phyloP scores from a whole-genome alignment of 352 stramenopile genomes.

The Phytopythium chamaehyphon region DNA sequence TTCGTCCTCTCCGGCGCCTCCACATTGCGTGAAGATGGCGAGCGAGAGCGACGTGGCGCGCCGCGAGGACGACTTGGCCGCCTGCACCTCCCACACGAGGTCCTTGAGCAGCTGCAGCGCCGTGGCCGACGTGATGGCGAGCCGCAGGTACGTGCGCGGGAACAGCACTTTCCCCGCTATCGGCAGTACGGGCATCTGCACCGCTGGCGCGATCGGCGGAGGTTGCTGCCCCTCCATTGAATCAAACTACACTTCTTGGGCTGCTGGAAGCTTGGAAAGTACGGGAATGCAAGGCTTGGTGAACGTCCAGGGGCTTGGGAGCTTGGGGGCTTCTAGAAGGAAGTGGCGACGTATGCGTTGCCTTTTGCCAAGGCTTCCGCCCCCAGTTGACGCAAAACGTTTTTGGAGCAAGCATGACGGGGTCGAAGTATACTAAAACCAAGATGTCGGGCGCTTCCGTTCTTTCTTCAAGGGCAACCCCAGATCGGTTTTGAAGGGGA shows the following conservation, averaged over 20 bases:
- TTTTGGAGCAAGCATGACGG: background rate
- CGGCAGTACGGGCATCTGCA: conserved; percentile 59
- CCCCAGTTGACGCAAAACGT: conserved; percentile 6
- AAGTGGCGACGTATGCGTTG: background rate
- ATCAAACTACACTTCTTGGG: too few relatives aligned
- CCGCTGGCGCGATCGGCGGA: conserved; percentile 14
- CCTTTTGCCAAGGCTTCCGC: too few relatives aligned
- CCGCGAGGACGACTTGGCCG: conserved; percentile 35
- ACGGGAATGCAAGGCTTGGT: background rate
- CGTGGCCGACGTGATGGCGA: conserved; percentile 55
- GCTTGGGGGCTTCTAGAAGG: conserved; percentile 2
- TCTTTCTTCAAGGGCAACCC: background rate
- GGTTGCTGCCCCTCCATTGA: conserved; percentile 10
- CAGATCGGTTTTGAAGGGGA: background rate
- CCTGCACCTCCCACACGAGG: conserved; percentile 67
- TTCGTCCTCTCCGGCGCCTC: conserved; percentile 13
- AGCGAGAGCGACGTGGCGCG: conserved; percentile 39
- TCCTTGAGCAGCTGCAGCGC: conserved; percentile 76
- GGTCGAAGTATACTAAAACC: background rate
- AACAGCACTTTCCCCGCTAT: conserved; percentile 74
- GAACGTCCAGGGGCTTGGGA: background rate
- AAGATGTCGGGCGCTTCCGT: background rate
- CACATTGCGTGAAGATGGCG: conserved; percentile 56
- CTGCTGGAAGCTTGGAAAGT: conserved; percentile 4
- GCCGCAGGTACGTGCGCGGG: conserved; percentile 66